Base-by-base conservation (phyloP, 371 early-diverging fungal species). In the Mucor indicus region DNA sequence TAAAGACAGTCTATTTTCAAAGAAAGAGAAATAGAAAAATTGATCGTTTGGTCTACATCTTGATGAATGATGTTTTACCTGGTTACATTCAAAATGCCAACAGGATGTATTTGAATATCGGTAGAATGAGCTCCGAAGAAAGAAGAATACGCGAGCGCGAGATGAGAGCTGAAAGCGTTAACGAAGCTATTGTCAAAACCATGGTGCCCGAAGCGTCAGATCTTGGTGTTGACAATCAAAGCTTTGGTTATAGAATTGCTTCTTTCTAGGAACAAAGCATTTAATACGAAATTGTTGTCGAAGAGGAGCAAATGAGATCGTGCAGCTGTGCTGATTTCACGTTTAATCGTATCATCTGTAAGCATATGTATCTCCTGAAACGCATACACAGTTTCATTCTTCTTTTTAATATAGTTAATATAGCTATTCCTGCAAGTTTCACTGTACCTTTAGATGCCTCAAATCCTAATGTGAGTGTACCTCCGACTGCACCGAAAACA, bases 61-160 rank as follows among this genome's bases (percentile, higher is more conserved):
- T 50, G 4, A 23, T 43, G 30, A 23, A 42, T 1, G 43, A 43
- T 1, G 29, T 19, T 16, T 29, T 29, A 29, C 12, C 30, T 6
- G 30, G 12, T 11, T 49, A 31, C 31, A 19, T 31, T 10, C 11
- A 43, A n/a, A 43, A n/a, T 29, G 12, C 12, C 45, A 35, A 12
- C 33, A 45, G 20, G 20, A 45, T 35, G 20, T 35, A 15, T 10
- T 4, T 35, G 19, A 45, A 45, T 35, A 31, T 45, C 11, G 45
- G 33, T 20, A 12, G 45, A n/a, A 35, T 45, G 45, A 31, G 45
- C 23, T 35, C 33, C 6, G 45, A 45, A 45, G 45, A 45, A 35
- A n/a, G n/a, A 35, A 45, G 45, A 23, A 32, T 33, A 45, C 3
- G 45, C 22, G 19, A 20, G 17, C 21, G 31, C 15, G 25, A 45